phyloP scores from a whole-genome alignment of 2,329 filamentous ascomycete genomes.

The Colletotrichum musae region DNA sequence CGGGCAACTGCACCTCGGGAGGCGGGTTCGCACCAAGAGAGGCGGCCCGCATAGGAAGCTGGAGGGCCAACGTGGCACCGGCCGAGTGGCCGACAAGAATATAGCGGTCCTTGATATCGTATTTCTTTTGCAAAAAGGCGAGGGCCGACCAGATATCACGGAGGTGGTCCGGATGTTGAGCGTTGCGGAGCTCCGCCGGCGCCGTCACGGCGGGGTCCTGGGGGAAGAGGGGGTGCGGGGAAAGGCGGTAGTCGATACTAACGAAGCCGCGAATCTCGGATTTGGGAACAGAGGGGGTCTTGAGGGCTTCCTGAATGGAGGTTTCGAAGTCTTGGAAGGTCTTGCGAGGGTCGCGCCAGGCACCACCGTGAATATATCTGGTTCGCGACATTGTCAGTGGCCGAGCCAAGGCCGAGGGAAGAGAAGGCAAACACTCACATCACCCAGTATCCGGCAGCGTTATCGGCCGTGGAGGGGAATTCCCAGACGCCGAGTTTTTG shows the following conservation, averaged over 20 bases:
- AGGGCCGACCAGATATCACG: constrained; percentile 69
- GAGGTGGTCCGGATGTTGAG: constrained; percentile 72
- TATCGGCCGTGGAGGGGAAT: constrained; percentile 42
- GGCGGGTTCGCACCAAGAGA: constrained; percentile 46
- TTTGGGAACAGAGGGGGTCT: constrained; percentile 44
- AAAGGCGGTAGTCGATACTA: constrained; percentile 75
- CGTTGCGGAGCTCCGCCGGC: constrained; percentile 55
- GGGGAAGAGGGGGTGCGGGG: constrained; percentile 63
- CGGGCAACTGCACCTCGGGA: constrained; percentile 56
- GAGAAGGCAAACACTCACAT: constrained; percentile 48
- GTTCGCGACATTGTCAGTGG: neutral
- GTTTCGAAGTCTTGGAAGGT: constrained; percentile 61
- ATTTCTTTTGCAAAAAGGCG: constrained; percentile 60
- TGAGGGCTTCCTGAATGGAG: constrained; percentile 59
- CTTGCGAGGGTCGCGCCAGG: constrained; percentile 72
- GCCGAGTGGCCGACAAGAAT: constrained; percentile 75
- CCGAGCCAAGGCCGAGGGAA: neutral
- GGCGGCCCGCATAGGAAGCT: constrained; percentile 65
- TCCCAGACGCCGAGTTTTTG: constrained; percentile 65
- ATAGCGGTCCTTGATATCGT: constrained; percentile 64
- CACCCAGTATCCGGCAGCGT: constrained; percentile 50
- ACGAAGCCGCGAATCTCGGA: constrained; percentile 71
- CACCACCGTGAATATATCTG: constrained; percentile 74
- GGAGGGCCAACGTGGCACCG: constrained; percentile 74
- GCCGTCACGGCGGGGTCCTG: constrained; percentile 46